phyloP scores from a whole-genome alignment of 164 flowering plant genomes.

The Chimonanthus praecox region DNA sequence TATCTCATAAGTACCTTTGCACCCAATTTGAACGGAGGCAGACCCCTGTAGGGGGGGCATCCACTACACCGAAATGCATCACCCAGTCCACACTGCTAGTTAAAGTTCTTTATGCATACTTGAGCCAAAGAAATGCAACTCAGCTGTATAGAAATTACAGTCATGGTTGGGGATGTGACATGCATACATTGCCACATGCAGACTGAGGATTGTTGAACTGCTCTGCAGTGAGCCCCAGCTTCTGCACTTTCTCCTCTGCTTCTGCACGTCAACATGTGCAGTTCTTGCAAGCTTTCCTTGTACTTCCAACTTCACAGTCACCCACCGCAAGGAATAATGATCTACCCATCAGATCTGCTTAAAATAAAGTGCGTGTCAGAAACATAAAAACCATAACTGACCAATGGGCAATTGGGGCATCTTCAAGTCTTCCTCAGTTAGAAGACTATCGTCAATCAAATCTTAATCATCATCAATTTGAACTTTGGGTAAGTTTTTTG shows the following conservation, averaged over 20 bases:
- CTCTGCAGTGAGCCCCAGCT: conserved; percentile 62
- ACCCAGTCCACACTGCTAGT: conserved; percentile 86
- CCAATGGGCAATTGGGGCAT: conserved; percentile 74
- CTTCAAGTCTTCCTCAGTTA: conserved; percentile 86
- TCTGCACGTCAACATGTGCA: conserved; percentile 95
- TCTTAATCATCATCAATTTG: conserved; percentile 77
- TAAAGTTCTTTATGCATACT: neutral
- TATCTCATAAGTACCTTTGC: conserved; percentile 60
- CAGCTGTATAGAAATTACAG: neutral
- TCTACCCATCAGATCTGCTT: neutral
- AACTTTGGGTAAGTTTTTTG: conserved; percentile 50
- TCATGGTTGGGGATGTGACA: neutral
- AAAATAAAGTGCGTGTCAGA: neutral
- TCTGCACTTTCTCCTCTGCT: conserved; percentile 62
- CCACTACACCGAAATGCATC: conserved; percentile 95
- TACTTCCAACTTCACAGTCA: conserved; percentile 88
- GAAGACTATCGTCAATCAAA: conserved; percentile 84
- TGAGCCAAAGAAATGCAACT: neutral
- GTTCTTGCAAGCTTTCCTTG: conserved; percentile 95
- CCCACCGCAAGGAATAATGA: conserved; percentile 35
- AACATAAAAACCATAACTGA: conserved; percentile 18
- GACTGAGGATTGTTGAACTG: conserved; percentile 83
- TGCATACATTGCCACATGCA: conserved; percentile 89
- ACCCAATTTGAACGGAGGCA: conserved; percentile 80
- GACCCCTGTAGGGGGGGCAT: conserved; percentile 87